Conservation (phyloP, 2,329 filamentous ascomycete genomes). For the Diatrype stigma region DNA sequence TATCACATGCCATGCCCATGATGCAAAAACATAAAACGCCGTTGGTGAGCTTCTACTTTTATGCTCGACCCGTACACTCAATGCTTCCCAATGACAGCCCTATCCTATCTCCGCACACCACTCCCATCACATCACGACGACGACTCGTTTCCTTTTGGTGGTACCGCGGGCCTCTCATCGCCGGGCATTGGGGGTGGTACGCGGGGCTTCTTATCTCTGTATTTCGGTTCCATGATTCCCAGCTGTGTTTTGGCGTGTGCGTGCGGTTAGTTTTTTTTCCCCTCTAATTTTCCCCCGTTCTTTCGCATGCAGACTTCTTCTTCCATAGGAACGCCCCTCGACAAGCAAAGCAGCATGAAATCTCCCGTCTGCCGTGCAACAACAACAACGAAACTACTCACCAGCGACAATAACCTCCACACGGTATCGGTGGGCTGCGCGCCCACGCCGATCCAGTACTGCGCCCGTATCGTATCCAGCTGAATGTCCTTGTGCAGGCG, state of each 20-base stretch:
- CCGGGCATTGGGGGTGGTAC: slow-evolving; percentile 21
- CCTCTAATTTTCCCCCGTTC: not conserved
- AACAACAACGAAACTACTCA: too few species aligned
- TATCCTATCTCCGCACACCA: too few species aligned
- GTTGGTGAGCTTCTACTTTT: too few species aligned
- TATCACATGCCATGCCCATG: not conserved
- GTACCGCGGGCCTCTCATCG: too few species aligned
- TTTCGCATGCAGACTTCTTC: not conserved
- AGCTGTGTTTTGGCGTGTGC: slow-evolving; percentile 18
- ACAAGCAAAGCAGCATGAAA: slow-evolving; percentile 11
- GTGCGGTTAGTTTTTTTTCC: not conserved
- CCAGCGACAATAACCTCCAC: slow-evolving; percentile 83
- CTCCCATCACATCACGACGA: too few species aligned
- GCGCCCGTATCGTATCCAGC: slow-evolving; percentile 73
- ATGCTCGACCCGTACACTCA: too few species aligned
- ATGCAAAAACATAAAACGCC: not conserved
- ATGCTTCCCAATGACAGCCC: too few species aligned
- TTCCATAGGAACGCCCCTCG: too few species aligned
- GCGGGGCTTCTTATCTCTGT: slow-evolving; percentile 24
- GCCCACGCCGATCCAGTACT: slow-evolving; percentile 96
- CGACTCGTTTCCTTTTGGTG: too few species aligned
- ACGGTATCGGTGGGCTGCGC: slow-evolving; percentile 89
- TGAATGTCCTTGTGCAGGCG: slow-evolving; percentile 87
- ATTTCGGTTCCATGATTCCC: slow-evolving; percentile 36
- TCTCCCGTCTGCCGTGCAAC: slow-evolving; percentile 3